phyloP scores from a whole-genome alignment of 2,329 filamentous ascomycete genomes.

The Hypoxylon sp. region DNA sequence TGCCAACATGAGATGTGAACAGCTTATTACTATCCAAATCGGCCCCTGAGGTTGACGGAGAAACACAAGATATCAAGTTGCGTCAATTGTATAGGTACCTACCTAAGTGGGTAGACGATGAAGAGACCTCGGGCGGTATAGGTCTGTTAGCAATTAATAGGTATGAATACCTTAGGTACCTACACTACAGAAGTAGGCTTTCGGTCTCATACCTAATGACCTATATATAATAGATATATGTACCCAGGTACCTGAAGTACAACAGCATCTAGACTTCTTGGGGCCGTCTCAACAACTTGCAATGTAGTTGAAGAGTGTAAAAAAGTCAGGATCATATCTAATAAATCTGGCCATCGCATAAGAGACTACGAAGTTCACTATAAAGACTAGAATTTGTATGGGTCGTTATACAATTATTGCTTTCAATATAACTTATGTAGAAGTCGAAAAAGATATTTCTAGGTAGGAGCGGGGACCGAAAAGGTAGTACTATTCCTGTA shows the following conservation, averaged over 20 bases:
- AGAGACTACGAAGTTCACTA: no score
- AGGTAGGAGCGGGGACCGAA: constrained; percentile 5
- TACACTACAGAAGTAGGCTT: background rate
- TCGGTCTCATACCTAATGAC: background rate
- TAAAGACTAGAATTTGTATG: no score
- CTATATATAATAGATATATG: background rate
- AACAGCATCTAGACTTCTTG: background rate
- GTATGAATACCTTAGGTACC: background rate
- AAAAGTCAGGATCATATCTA: background rate
- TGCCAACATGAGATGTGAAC: background rate
- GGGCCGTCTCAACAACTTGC: background rate
- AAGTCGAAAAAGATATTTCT: no score
- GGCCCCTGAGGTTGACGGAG: background rate
- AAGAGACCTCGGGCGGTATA: background rate
- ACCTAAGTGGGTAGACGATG: background rate
- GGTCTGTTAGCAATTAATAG: background rate
- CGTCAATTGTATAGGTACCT: background rate
- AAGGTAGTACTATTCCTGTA: no score
- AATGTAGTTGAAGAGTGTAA: background rate
- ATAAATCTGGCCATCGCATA: no score
- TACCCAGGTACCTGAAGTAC: background rate
- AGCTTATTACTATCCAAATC: background rate
- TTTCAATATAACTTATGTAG: background rate
- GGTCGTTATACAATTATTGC: background rate
- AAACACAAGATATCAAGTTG: background rate